Conservation (phyloP, 208 protist genomes). For the Trypanosoma lewisi region DNA sequence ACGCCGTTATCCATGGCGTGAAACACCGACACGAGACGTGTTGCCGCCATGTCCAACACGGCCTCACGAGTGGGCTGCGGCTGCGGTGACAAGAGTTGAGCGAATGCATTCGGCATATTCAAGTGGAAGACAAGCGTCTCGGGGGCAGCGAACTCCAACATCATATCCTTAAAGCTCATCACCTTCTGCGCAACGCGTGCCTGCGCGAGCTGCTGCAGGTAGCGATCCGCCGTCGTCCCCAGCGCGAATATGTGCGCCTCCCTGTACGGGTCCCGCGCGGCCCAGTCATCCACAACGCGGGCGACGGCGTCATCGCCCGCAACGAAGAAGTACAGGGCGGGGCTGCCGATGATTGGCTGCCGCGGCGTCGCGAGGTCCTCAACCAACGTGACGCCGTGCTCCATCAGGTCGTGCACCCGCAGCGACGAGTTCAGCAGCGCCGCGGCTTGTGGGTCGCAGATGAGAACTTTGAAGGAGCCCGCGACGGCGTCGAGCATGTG, state of each 20-base stretch:
- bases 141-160: slow-evolving; percentile 62
- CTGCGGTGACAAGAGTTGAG: slow-evolving; percentile 43
- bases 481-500: slow-evolving; percentile 65
- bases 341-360: slow-evolving; percentile 64
- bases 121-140: slow-evolving; percentile 75
- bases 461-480: slow-evolving; percentile 61
- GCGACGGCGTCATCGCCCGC: slow-evolving; percentile 47
- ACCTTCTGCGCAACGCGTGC: slow-evolving; percentile 40
- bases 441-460: slow-evolving; percentile 57
- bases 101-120: slow-evolving; percentile 47
- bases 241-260: slow-evolving; percentile 79
- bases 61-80: slow-evolving; percentile 30
- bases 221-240: slow-evolving; percentile 27
- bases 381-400: slow-evolving; percentile 70
- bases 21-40: slow-evolving; percentile 58
- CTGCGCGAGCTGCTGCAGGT: slow-evolving; percentile 52
- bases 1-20: slow-evolving; percentile 53
- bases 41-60: slow-evolving; percentile 44
- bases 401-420: slow-evolving; percentile 79
- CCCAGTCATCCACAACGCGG: slow-evolving; percentile 65
- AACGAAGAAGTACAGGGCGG: slow-evolving; percentile 68
- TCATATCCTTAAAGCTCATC: slow-evolving; percentile 58
- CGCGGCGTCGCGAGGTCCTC: slow-evolving; percentile 60
- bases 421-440: slow-evolving; percentile 59
- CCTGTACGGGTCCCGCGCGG: slow-evolving; percentile 52